Percentiles rank a stretch among this genome's conserved stretches.
These are phyloP conservation scores for Phytophthora multivora DNA, from an alignment of 352 stramenopile species.

Conservation along the genomic window DNA sequence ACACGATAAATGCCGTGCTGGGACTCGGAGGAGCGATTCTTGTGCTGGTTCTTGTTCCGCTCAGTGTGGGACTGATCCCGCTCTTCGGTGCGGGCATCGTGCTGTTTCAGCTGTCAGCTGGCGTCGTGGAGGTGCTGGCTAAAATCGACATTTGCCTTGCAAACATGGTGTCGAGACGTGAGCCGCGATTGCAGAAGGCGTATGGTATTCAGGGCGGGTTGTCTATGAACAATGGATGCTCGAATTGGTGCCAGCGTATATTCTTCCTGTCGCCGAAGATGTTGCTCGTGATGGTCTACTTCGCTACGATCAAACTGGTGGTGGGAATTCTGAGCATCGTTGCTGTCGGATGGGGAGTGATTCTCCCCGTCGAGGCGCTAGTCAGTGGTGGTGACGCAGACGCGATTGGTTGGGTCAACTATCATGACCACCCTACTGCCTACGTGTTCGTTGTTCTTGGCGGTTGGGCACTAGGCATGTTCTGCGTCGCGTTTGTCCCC, in stretches of 20 bases:
- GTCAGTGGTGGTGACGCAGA: slow-evolving; percentile 15
- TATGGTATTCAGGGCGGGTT: slow-evolving; percentile 33
- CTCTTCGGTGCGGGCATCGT: slow-evolving; percentile 30
- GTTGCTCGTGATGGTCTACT: slow-evolving; percentile 48
- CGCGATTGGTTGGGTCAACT: slow-evolving; percentile 26
- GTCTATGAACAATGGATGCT: slow-evolving; percentile 27
- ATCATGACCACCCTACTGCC: slow-evolving; percentile 10
- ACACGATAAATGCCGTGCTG: slow-evolving; percentile 30
- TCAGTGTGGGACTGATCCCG: slow-evolving; percentile 33
- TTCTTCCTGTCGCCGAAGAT: slow-evolving; percentile 36
- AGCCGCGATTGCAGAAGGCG: slow-evolving; percentile 20
- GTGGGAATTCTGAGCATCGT: slow-evolving; percentile 38
- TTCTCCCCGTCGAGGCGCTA: slow-evolving; percentile 44
- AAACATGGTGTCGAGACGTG: slow-evolving; percentile 22
- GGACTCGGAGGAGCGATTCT: slow-evolving; percentile 26
- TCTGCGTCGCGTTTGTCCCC: slow-evolving; percentile 14
- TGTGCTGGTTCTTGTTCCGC: slow-evolving; percentile 29
- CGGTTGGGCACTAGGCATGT: slow-evolving; percentile 11
- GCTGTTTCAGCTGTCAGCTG: slow-evolving; percentile 38
- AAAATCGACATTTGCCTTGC: slow-evolving; percentile 28
- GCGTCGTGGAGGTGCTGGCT: slow-evolving; percentile 20
- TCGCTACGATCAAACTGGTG: slow-evolving; percentile 48
- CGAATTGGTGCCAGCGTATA: slow-evolving; percentile 10
- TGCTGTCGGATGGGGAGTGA: slow-evolving; percentile 27
- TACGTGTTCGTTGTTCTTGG: slow-evolving; percentile 17